A percentile compares a stretch with the other conserved stretches of the same genome.
Conservation (phyloP, 2,329 filamentous ascomycete species). For the Colletotrichum tanaceti region DNA sequence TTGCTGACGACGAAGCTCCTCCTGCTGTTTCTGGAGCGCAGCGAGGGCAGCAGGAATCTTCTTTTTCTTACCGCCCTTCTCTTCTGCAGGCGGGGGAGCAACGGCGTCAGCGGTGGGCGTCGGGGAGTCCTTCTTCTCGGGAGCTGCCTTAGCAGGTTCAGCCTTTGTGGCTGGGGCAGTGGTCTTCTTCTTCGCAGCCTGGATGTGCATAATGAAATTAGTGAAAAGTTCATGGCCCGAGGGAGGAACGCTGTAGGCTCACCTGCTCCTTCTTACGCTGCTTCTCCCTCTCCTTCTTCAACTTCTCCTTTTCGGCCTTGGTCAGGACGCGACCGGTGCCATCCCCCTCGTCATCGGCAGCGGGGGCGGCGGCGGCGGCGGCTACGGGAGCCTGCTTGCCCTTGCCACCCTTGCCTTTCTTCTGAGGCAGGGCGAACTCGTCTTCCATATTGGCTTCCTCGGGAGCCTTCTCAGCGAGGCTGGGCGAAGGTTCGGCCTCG, state of each 20-base stretch:
- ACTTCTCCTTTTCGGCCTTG: constrained; percentile 98
- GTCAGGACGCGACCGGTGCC: constrained; percentile 79
- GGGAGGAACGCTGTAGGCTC: constrained; percentile 19
- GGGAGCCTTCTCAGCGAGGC: constrained; percentile 75
- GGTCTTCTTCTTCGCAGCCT: constrained; percentile 87
- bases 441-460: constrained; percentile 86
- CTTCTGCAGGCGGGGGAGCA: constrained; percentile 52
- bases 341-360: constrained; percentile 61
- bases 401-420: constrained; percentile 74
- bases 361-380: constrained; percentile 54
- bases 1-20: constrained; percentile 73
- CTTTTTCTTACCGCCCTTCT: constrained; percentile 80
- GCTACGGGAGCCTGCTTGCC: constrained; percentile 57
- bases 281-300: constrained; percentile 99
- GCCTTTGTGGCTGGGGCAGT: constrained; percentile 52
- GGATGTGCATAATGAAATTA: constrained; percentile 1
- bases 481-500: constrained; percentile 58
- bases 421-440: constrained; percentile 85
- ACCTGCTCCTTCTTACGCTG: constrained; percentile 98
- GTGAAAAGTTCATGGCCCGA: not conserved
- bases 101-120: constrained; percentile 55
- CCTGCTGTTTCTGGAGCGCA: constrained; percentile 84
- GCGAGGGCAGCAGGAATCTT: constrained; percentile 83
- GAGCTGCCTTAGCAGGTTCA: constrained; percentile 64
- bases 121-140: constrained; percentile 57